These are phyloP conservation scores for Hypsizygus marmoreus DNA, from an alignment of 768 basidiomycete genomes.

Conservation along the genomic window DNA sequence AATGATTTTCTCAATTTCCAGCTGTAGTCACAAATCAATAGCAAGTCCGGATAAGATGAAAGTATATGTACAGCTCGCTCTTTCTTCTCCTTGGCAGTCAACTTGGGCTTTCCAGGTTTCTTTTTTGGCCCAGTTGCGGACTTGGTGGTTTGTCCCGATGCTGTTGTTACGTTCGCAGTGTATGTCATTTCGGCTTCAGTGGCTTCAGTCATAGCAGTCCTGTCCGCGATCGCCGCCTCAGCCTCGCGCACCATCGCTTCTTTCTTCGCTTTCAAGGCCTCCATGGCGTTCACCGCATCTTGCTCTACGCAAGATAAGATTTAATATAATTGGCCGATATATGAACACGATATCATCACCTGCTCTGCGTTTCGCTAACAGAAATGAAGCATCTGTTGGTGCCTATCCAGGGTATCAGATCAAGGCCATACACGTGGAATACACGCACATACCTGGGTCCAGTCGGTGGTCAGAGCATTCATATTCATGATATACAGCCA, in stretches of 20 bases:
- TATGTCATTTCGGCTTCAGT: conserved; percentile 44
- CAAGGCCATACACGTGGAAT: neutral
- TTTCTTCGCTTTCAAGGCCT: conserved; percentile 46
- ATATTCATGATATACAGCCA: conserved; percentile 92
- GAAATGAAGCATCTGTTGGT: conserved; percentile 61
- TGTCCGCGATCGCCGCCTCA: conserved; percentile 35
- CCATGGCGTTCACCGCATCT: conserved; percentile 58
- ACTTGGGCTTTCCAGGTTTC: conserved; percentile 62
- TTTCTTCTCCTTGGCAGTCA: conserved; percentile 82
- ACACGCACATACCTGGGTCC: conserved; percentile 67
- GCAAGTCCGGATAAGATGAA: neutral
- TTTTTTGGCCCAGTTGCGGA: conserved; percentile 47
- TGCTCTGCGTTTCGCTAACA: conserved; percentile 58
- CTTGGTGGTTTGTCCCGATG: conserved; percentile 36
- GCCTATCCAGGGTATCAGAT: conserved; percentile 40
- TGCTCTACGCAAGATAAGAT: conserved; percentile 44
- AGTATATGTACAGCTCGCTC: conserved; percentile 62
- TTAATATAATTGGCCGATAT: neutral
- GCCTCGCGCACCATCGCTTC: conserved; percentile 35
- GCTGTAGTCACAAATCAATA: conserved; percentile 29
- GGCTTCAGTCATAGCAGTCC: conserved; percentile 41
- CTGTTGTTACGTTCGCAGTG: conserved; percentile 39
- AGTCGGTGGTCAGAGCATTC: conserved; percentile 93
- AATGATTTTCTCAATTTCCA: conserved; percentile 71
- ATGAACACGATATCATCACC: conserved; percentile 37